A percentile compares a stretch with the other conserved stretches of the same genome.
Evolutionary conservation across 177 flowering plant species (phyloP).

Genomic region (Vitis hybrid): DNA sequence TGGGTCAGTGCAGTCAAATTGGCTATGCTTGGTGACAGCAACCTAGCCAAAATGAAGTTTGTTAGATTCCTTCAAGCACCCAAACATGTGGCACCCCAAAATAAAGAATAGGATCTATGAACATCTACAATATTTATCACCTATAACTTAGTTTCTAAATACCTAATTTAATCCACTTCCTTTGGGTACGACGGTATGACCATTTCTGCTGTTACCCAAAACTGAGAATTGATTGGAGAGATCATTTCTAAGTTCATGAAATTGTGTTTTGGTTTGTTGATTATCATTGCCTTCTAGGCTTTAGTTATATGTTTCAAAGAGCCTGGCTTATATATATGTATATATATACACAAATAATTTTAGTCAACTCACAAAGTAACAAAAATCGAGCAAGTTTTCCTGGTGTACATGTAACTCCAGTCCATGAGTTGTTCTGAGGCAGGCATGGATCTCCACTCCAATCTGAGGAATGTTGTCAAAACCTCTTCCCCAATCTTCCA

Average conservation of each 20-base stretch:
- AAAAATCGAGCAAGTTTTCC: slow-evolving; percentile 38
- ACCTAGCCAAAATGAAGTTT: slow-evolving; percentile 46
- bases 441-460: slow-evolving; percentile 95
- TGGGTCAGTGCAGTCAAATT: slow-evolving; percentile 53
- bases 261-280: too few species aligned
- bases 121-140: too few species aligned
- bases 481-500: slow-evolving; percentile 62
- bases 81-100: background rate
- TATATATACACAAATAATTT: background rate
- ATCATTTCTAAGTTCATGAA: too few species aligned
- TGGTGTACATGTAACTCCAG: slow-evolving; percentile 63
- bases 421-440: slow-evolving; percentile 69
- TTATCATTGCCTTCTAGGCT: background rate
- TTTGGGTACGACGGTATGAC: too few species aligned
- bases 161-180: too few species aligned
- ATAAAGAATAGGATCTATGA: background rate
- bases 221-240: background rate
- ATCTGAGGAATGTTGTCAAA: slow-evolving; percentile 66
- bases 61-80: slow-evolving; percentile 57
- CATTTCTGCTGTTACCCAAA: too few species aligned
- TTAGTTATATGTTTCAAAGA: too few species aligned
- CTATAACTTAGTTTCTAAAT: too few species aligned
- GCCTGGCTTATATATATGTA: too few species aligned
- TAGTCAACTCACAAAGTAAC: slow-evolving; percentile 54
- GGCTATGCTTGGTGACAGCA: slow-evolving; percentile 46